Conservation (phyloP, 108 stramenopile genomes). For the Epithemia pelagica region DNA sequence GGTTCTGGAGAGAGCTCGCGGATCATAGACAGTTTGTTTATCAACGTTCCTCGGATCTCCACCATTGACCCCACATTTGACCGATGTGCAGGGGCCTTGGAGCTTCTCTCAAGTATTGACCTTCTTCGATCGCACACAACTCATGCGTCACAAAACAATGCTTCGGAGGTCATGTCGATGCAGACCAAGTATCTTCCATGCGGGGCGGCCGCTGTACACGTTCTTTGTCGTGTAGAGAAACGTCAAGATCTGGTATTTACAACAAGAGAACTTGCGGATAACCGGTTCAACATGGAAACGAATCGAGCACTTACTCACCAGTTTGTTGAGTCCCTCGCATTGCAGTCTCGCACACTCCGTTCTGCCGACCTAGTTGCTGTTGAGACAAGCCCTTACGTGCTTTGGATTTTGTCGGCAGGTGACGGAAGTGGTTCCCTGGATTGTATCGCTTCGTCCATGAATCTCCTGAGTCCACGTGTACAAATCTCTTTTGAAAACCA, state of each 20-base stretch:
- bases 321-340: conserved; percentile 61
- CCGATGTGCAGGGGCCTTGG: conserved; percentile 57
- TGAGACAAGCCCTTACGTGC: conserved; percentile 59
- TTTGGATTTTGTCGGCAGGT: conserved; percentile 71
- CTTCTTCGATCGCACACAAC: conserved; percentile 21
- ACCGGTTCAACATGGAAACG: conserved; percentile 47
- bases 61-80: conserved; percentile 80
- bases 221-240: conserved; percentile 74
- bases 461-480: conserved; percentile 52
- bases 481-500: conserved; percentile 48
- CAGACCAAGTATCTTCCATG: conserved; percentile 48
- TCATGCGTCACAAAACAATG: conserved; percentile 33
- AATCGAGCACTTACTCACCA: conserved; percentile 52
- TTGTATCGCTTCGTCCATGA: conserved; percentile 61
- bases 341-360: conserved; percentile 20
- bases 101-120: conserved; percentile 59
- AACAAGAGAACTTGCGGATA: conserved; percentile 43
- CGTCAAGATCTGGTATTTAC: conserved; percentile 59
- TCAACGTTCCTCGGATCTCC: conserved; percentile 57
- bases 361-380: conserved; percentile 11
- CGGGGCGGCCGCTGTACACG: conserved; percentile 64
- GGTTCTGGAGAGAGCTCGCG: conserved; percentile 63
- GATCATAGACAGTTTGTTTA: conserved; percentile 58
- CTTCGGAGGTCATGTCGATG: conserved; percentile 30
- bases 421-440: conserved; percentile 39